Base-by-base conservation (phyloP, 1,284 basidiomycete species). In the Moesziomyces sp. region DNA sequence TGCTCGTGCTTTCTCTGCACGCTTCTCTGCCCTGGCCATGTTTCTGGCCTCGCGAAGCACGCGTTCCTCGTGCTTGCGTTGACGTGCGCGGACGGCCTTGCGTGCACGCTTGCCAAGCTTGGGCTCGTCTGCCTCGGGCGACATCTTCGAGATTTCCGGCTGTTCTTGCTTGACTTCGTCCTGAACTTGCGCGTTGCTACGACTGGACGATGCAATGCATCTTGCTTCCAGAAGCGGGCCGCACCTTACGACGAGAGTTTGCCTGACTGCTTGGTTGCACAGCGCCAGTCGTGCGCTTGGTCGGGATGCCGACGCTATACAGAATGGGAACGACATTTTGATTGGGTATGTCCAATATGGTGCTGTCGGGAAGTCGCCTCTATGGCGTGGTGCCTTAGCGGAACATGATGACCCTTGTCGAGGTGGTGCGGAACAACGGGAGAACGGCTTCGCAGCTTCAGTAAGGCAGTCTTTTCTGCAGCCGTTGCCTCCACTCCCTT, bases 101-200 rank as follows among this genome's bases (percentile, higher is more conserved):
- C 68, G 61, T 28, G 68, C 62, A 23, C 68, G 58, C 24, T 65
- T 71, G 34, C 68, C 61, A 0, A 71, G 53, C 46, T 71, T 71
- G 13, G 40, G 47, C n/a, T 48, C 52, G 3, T 47, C 52, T 2
- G 46, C 9, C 5, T 52, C 13, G 6, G 34, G 3, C 0, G 23
- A 42, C 0, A 13, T 11, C 19, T 40, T 34, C 19, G 46, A 2
- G 0, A 51, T 40, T 1, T 28, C 24, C 16, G 48, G 35, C 7
- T 18, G 14, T 13, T 52, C n/a, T 4, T 4, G 13, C 6, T 44
- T 14, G 4, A 18, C 26, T 3, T 49, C 55, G 11, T 58, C 47
- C 38, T 63, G 66, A 0, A 63, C 59, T 40, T 63, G 66, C 34
- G 59, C 66, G 11, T 24, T 35, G 9, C n/a, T 28, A 5, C 48